A percentile compares a stretch with the other conserved stretches of the same genome.
phyloP scores from a whole-genome alignment of 306 rosid species.

The Begonia loranthoides region DNA sequence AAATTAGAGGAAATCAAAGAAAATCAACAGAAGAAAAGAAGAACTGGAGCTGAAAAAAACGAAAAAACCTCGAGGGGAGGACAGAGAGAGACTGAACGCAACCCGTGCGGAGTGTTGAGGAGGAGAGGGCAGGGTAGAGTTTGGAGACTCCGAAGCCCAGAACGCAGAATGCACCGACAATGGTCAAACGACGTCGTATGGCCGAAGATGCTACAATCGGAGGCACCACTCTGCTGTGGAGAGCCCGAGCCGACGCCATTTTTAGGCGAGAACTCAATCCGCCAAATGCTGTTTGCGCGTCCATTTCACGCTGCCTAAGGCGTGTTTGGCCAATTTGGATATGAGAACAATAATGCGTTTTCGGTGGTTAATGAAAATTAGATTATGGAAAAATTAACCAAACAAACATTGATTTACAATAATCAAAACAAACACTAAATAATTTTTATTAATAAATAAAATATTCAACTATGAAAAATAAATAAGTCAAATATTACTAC shows the following conservation, averaged over 20 bases:
- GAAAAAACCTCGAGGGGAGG: conserved; percentile 25
- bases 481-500: no score
- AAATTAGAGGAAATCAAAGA: not conserved
- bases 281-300: not conserved
- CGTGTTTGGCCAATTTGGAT: no score
- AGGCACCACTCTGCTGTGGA: conserved; percentile 15
- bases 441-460: no score
- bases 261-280: not conserved
- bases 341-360: no score
- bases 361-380: no score
- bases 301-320: not conserved
- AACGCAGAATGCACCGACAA: conserved; percentile 67
- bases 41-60: not conserved
- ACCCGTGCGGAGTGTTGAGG: conserved; percentile 38
- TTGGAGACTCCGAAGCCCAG: conserved; percentile 57
- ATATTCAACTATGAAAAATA: no score
- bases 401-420: no score
- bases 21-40: not conserved
- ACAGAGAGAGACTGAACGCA: conserved; percentile 37
- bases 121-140: conserved; percentile 20
- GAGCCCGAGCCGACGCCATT: conserved; percentile 35
- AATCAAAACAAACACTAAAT: no score
- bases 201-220: conserved; percentile 18
- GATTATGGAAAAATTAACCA: no score
- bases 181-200: conserved; percentile 65